Percentiles rank a stretch among this genome's conserved stretches.
Conservation (phyloP, 805 yeast species). For the Nakazawaea ambrosiae region DNA sequence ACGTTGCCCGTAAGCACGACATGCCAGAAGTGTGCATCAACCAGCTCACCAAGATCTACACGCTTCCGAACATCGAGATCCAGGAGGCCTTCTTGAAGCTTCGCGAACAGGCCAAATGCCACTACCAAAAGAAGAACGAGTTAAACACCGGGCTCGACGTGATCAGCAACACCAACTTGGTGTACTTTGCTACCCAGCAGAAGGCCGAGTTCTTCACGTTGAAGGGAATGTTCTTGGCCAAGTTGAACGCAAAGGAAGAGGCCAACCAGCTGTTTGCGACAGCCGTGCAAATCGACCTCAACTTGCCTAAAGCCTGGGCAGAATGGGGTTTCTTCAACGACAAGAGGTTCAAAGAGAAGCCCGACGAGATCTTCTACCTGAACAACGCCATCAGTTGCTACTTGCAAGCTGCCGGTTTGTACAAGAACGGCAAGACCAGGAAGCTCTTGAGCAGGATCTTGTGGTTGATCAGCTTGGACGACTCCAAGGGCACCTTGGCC, state of each 20-base stretch:
- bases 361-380: constrained; percentile 75
- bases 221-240: constrained; percentile 96
- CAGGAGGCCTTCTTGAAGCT: constrained; percentile 95
- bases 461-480: constrained; percentile 92
- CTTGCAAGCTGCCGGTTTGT: constrained; percentile 94
- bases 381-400: constrained; percentile 94
- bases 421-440: constrained; percentile 87
- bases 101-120: constrained; percentile 97
- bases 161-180: constrained; percentile 91
- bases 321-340: constrained; percentile 99
- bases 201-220: constrained; percentile 96
- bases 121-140: constrained; percentile 86
- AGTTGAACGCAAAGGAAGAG: constrained; percentile 82
- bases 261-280: constrained; percentile 98
- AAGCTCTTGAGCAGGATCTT: constrained; percentile 80
- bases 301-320: constrained; percentile 97
- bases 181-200: constrained; percentile 94
- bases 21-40: constrained; percentile 96
- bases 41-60: constrained; percentile 88
- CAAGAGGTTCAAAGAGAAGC: constrained; percentile 75
- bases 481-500: constrained; percentile 69
- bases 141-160: constrained; percentile 94
- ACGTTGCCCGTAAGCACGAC: constrained; percentile 93
- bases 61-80: constrained; percentile 93
- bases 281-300: constrained; percentile 92